A percentile compares a stretch with the other conserved stretches of the same genome.
Evolutionary conservation across 371 early-diverging fungal genomes (phyloP).

Genomic region (Apophysomyces trapeziformis): DNA sequence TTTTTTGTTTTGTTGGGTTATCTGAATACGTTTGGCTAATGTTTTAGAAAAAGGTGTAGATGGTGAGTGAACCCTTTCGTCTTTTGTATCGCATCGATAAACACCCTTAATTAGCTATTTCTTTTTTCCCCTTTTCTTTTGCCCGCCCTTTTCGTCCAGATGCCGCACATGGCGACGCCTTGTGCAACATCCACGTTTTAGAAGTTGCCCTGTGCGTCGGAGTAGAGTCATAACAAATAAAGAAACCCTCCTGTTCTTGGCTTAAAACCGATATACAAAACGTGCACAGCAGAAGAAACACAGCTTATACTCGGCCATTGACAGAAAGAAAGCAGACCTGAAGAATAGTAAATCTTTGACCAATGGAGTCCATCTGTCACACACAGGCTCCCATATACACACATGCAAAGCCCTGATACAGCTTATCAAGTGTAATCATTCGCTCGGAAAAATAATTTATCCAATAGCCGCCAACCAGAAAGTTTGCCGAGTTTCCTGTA

Average conservation of each 20-base stretch:
- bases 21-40: neutral
- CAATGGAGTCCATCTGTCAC: neutral
- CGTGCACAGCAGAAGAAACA: no score
- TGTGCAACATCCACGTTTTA: constrained; percentile 7
- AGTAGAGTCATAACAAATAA: neutral
- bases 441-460: neutral
- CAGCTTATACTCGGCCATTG: no score
- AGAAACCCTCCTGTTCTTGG: neutral
- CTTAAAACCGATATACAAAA: no score
- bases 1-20: neutral
- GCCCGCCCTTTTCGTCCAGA: neutral
- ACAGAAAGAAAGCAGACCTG: neutral
- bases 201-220: constrained; percentile 12
- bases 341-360: neutral
- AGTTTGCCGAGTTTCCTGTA: neutral
- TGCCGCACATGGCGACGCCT: neutral
- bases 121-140: neutral
- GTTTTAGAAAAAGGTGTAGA: neutral
- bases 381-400: neutral
- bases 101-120: neutral
- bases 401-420: neutral
- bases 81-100: neutral
- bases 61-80: neutral
- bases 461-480: neutral
- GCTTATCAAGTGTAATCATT: neutral